Evolutionary conservation across 257 asterid genomes (phyloP), one percentile per base, ranked within the genome.

Genomic region (Ilex aquifolium): DNA sequence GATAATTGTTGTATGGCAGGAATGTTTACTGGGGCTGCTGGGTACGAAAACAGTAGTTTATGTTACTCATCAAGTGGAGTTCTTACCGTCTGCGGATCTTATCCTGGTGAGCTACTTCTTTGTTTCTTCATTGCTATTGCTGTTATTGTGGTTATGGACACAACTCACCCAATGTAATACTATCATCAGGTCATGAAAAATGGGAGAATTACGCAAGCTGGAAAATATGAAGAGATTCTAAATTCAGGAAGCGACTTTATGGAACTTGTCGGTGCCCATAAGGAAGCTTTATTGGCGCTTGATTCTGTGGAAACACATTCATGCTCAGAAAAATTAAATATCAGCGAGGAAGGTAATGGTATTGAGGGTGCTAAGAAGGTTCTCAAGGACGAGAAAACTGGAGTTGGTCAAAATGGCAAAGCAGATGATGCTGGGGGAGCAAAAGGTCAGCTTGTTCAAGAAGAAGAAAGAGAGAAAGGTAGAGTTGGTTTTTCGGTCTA

Each of bases 391-490:
- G 12, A 6, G 15, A n/a, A 50, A 50, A 50, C 1, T 5, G 13
- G 56, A 11, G 3, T 6, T 50, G 16, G 21, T n/a, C 56, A 50
- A 50, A n/a, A 50, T 50, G 56, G 16, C 13, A n/a, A 50, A 50
- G 5, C 13, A 50, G 56, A 53, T 14, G 30, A 53, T 14, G 11
- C 0, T 53, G 27, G 11, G 5, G 57, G 27, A 1, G 2, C 27
- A 53, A 53, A 53, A 53, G 31, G 31, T 3, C 57, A 53, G 57
- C 57, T 53, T 53, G 57, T 53, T 53, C 10, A n/a, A 53, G 31
- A 53, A 5, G 57, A 53, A 53, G 57, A 53, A 53, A 53, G 57
- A 10, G 57, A 53, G 57, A 53, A 53, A 53, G 57, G 30, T 21
- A 53, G 57, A 14, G 57, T 53, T 53, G 31, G 57, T 53, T 5